Conservation (phyloP, 305 asterid species). For the Solanum chacoense region DNA sequence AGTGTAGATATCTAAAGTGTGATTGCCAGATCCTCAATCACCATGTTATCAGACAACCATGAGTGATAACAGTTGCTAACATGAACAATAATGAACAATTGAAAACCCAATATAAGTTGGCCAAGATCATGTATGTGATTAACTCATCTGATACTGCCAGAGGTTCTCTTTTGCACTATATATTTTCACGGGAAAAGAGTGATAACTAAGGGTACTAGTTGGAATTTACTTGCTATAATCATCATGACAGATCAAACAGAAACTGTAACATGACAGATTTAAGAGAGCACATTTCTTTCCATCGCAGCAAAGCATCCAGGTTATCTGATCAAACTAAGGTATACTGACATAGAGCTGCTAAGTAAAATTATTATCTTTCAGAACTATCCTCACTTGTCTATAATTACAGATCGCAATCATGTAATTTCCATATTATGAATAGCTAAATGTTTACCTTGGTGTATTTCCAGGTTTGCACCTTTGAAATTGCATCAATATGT, state of each 20-base stretch:
- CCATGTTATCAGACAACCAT: neutral
- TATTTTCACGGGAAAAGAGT: neutral
- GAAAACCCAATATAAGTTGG: neutral
- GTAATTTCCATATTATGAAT: slow-evolving; percentile 1
- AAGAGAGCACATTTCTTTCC: neutral
- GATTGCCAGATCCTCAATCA: neutral
- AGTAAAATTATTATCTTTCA: neutral
- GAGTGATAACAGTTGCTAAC: neutral
- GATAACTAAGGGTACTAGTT: neutral
- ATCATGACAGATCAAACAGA: neutral
- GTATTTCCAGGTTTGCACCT: slow-evolving; percentile 78
- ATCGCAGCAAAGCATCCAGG: neutral
- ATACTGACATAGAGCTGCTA: neutral
- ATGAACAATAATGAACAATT: neutral
- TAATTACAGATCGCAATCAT: neutral
- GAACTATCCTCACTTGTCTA: neutral
- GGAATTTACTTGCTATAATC: neutral
- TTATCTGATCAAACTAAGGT: neutral
- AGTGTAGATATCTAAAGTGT: neutral
- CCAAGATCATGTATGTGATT: neutral
- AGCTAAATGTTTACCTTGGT: slow-evolving; percentile 46
- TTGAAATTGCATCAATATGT: slow-evolving; percentile 64
- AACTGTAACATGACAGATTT: neutral
- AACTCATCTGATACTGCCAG: neutral
- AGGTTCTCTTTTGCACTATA: neutral